Evolutionary conservation across 2,329 filamentous ascomycete species (phyloP).

Genomic region (Penicillium sp.): DNA sequence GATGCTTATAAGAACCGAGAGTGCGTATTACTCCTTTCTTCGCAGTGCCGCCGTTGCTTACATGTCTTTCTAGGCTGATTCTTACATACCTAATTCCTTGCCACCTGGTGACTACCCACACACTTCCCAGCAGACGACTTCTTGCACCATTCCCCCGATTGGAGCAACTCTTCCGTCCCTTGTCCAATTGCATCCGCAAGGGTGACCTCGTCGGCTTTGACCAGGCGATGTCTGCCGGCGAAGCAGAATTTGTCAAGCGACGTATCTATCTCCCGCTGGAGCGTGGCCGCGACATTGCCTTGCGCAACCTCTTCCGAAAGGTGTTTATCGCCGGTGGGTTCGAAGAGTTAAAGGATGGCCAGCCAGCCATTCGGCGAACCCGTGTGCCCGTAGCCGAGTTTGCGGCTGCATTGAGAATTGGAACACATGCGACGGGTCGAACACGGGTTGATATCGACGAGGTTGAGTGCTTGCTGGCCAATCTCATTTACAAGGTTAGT

Average conservation of each 20-base stretch:
- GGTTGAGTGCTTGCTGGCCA: conserved; percentile 92
- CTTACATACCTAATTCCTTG: conserved; percentile 95
- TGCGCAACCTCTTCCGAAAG: conserved; percentile 90
- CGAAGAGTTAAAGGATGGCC: conserved; percentile 74
- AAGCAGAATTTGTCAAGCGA: conserved; percentile 90
- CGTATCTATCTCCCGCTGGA: conserved; percentile 96
- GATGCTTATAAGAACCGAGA: conserved; percentile 77
- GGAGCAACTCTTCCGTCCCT: conserved; percentile 76
- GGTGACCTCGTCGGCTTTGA: conserved; percentile 88
- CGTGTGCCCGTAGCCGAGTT: conserved; percentile 86
- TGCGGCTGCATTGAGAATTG: conserved; percentile 78
- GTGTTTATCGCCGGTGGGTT: conserved; percentile 87
- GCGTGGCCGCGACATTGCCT: conserved; percentile 84
- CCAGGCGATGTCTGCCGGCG: conserved; percentile 75
- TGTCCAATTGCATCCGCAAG: conserved; percentile 77
- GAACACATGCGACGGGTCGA: conserved; percentile 57
- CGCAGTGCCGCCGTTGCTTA: conserved; percentile 30
- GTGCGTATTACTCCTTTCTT: conserved; percentile 54
- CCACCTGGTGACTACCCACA: conserved; percentile 85
- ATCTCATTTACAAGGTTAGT: conserved; percentile 96
- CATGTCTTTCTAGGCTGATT: conserved; percentile 68
- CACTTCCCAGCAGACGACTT: conserved; percentile 74
- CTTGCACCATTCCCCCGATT: conserved; percentile 78
- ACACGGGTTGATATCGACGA: conserved; percentile 82
- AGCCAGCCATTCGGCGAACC: conserved; percentile 67